These are phyloP conservation scores for Colletotrichum coccodes DNA, from an alignment of 2,329 filamentous ascomycete species.

Conservation along the genomic window DNA sequence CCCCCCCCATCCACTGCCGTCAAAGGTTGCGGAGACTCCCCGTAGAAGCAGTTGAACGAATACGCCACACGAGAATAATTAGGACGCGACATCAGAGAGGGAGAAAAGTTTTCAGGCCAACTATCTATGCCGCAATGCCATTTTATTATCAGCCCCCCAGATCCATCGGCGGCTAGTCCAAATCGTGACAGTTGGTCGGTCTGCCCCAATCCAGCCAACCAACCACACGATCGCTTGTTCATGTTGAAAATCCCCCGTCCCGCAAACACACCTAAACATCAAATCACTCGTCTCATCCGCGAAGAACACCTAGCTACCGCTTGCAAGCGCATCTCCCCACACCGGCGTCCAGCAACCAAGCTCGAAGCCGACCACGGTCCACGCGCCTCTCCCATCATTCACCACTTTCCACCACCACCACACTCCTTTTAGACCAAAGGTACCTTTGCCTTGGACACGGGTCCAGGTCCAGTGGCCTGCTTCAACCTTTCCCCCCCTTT, in stretches of 20 bases:
- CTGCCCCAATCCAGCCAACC: neutral
- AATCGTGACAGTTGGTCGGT: neutral
- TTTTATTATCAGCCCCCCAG: neutral
- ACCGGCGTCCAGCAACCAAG: neutral
- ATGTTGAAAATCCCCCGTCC: neutral
- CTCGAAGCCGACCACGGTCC: neutral
- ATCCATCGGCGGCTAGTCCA: neutral
- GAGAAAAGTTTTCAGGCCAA: too few species aligned
- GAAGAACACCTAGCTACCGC: neutral
- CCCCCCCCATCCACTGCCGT: neutral
- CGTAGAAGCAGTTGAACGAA: neutral
- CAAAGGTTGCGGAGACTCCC: neutral
- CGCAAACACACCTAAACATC: neutral
- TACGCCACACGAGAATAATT: neutral
- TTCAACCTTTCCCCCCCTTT: neutral
- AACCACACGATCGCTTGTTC: neutral
- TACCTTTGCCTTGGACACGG: neutral
- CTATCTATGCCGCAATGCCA: neutral
- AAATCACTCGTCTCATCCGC: neutral
- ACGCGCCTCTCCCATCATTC: conserved; percentile 9
- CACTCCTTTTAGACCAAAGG: neutral
- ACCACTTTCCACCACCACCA: neutral
- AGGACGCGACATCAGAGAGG: neutral
- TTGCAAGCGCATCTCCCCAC: conserved; percentile 15
- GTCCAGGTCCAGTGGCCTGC: neutral